Percentiles rank a stretch among this genome's conserved stretches.
These are phyloP conservation scores for Vigna trinervia DNA, from an alignment of 306 rosid species.

Conservation along the genomic window DNA sequence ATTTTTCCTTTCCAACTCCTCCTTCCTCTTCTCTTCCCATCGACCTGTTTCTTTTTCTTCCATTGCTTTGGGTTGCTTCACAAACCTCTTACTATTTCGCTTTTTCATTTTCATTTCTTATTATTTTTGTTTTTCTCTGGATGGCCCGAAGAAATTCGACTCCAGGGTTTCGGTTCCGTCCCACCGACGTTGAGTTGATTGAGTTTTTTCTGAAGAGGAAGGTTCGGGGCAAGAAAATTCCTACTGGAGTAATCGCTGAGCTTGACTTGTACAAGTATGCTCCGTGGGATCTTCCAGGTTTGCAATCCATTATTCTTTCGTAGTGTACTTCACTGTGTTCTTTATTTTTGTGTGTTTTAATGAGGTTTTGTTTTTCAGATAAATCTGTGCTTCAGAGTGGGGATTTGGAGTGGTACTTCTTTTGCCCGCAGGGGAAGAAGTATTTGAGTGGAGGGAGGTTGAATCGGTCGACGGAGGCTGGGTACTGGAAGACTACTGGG, in stretches of 20 bases:
- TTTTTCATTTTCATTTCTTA: neutral
- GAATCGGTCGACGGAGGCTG: conserved; percentile 69
- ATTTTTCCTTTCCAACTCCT: neutral
- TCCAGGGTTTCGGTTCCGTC: conserved; percentile 93
- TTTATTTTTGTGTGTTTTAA: neutral
- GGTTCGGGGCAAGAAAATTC: conserved; percentile 51
- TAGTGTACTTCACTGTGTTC: neutral
- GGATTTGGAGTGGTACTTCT: conserved; percentile 85
- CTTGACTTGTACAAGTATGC: conserved; percentile 69
- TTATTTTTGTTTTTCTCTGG: neutral
- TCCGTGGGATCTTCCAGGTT: conserved; percentile 96
- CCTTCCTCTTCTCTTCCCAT: neutral
- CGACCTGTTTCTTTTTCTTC: neutral
- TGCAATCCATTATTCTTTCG: neutral
- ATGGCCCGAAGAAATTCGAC: conserved; percentile 45
- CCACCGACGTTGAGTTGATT: conserved; percentile 83
- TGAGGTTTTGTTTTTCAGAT: conserved; percentile 47
- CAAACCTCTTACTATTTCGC: conserved; percentile 32
- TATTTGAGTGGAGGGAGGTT: conserved; percentile 70
- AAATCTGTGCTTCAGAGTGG: conserved; percentile 56
- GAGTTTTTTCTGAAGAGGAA: conserved; percentile 72
- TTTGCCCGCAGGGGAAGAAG: conserved; percentile 69
- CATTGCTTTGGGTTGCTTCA: neutral
- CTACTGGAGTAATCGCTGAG: conserved; percentile 57
- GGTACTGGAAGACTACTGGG: conserved; percentile 92